Base-by-base conservation (phyloP, 768 basidiomycete genomes). In the Mycena galopus region DNA sequence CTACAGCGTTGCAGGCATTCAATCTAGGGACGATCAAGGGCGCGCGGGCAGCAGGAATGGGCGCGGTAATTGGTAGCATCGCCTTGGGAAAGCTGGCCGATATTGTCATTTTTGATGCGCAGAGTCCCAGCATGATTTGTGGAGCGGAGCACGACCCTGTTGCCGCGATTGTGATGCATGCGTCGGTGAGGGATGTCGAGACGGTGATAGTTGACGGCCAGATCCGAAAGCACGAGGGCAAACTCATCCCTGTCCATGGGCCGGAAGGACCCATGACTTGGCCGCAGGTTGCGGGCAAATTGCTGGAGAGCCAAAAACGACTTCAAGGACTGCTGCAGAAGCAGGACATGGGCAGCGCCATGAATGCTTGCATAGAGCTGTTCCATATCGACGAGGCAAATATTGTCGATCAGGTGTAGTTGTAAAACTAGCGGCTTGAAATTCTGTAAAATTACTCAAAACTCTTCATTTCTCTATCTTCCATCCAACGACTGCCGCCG, bases 181-280 rank as follows among this genome's bases (percentile, higher is more conserved):
- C 73, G 37, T 71, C 69, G 5, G 66, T 74, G 44, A 65, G 73
- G 12, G 73, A 74, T 33, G 30, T 74, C 55, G 73, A 74, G 27
- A 71, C 73, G n/a, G 73, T 74, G 16, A 74, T 74, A 42, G 69
- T 74, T 17, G 73, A 71, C 32, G 73, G 73, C 5, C 29, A 37
- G 55, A 64, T 74, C n/a, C 65, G 70, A 12, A 74, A 74, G 33
- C 17, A 2, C 2, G 69, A 37, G 0, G 73, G 73, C 17, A 71
- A 71, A 33, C 29, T 74, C n/a, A 27, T 64, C 17, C 19, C 73
- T 17, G 66, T 65, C 5, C 64, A 62, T 4, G 61, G 59, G 29
- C 44, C 27, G 33, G 35, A 56, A 35, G 51, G 51, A 32, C 21
- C 14, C 3, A n/a, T 59, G 59, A 51, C 51, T n/a, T 67, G 66